Evolutionary conservation across 768 basidiomycete genomes (phyloP).

Genomic region (Russula olivacea): DNA sequence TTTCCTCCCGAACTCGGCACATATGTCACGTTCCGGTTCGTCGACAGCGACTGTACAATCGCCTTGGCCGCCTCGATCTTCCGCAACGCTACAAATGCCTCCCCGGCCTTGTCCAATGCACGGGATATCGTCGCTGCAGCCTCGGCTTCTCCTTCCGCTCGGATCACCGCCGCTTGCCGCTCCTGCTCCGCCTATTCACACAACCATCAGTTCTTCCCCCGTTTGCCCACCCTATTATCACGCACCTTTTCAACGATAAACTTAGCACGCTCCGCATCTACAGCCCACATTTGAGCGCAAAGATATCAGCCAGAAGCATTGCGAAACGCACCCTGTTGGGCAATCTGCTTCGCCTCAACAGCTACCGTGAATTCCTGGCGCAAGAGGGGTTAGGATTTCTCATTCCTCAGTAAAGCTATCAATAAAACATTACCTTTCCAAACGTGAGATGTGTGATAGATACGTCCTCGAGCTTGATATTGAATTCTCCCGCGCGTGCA

Average conservation of each 20-base stretch:
- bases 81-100: slow-evolving; percentile 90
- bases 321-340: slow-evolving; percentile 75
- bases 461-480: slow-evolving; percentile 93
- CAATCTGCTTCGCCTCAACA: slow-evolving; percentile 99
- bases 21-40: slow-evolving; percentile 83
- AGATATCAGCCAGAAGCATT: neutral
- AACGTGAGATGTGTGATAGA: slow-evolving; percentile 91
- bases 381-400: slow-evolving; percentile 12
- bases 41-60: slow-evolving; percentile 78
- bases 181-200: slow-evolving; percentile 88
- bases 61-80: slow-evolving; percentile 98
- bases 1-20: slow-evolving; percentile 77
- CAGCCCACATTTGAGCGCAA: slow-evolving; percentile 1
- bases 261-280: slow-evolving; percentile 97
- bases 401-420: neutral
- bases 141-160: slow-evolving; percentile 98
- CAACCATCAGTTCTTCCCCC: slow-evolving; percentile 12
- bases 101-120: slow-evolving; percentile 89
- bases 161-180: slow-evolving; percentile 94
- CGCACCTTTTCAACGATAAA: slow-evolving; percentile 97
- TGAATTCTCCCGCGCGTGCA: slow-evolving; percentile 92
- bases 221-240: neutral
- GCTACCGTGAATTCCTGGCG: slow-evolving; percentile 88
- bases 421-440: slow-evolving; percentile 54
- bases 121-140: slow-evolving; percentile 89